phyloP scores from a whole-genome alignment of 495 filamentous ascomycete genomes.

The Amphirosellinia nigrospora region DNA sequence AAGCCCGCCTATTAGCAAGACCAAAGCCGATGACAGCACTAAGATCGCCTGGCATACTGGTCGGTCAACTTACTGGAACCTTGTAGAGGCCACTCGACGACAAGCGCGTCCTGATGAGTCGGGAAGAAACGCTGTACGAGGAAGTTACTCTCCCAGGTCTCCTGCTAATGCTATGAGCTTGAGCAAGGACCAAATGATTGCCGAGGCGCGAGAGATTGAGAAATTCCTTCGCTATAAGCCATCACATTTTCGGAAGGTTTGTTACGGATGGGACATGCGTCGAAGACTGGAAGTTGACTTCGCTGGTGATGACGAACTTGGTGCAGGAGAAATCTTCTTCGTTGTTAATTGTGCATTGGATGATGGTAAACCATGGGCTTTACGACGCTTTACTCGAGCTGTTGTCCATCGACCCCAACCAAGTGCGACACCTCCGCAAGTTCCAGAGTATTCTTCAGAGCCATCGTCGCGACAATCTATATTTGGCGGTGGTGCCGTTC shows the following conservation, averaged over 20 bases:
- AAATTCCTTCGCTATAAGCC: constrained; percentile 76
- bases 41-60: constrained; percentile 78
- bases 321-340: constrained; percentile 75
- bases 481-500: constrained; percentile 35
- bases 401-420: constrained; percentile 25
- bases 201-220: constrained; percentile 83
- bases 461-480: constrained; percentile 34
- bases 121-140: constrained; percentile 55
- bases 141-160: constrained; percentile 56
- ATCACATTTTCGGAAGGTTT: constrained; percentile 76
- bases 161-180: constrained; percentile 67
- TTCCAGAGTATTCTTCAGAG: constrained; percentile 28
- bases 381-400: constrained; percentile 42
- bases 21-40: constrained; percentile 60
- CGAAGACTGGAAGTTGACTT: constrained; percentile 88
- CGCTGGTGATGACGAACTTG: constrained; percentile 74
- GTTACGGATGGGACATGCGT: constrained; percentile 91
- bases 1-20: constrained; percentile 42
- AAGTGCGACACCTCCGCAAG: constrained; percentile 24
- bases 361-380: constrained; percentile 40
- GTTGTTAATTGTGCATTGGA: constrained; percentile 74
- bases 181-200: constrained; percentile 68
- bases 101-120: constrained; percentile 69
- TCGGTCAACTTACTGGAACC: constrained; percentile 76
- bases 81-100: constrained; percentile 77